A percentile compares a stretch with the other conserved stretches of the same genome.
Conservation (phyloP, 164 flowering plant species). For the Tetracentron sinense region DNA sequence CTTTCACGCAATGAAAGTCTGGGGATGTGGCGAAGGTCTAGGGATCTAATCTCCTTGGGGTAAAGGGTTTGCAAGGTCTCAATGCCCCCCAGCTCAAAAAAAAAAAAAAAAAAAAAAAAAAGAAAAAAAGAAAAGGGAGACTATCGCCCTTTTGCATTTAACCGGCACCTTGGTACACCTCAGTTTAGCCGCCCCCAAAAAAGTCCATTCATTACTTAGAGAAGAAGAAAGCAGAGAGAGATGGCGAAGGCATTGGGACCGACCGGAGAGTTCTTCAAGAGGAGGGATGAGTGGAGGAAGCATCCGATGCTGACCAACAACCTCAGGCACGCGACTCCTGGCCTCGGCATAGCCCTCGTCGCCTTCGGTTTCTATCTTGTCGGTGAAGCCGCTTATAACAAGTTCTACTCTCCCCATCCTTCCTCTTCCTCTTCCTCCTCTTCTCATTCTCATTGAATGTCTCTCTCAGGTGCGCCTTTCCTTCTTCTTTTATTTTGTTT, state of each 20-base stretch:
- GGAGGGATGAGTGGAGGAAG: slow-evolving; percentile 90
- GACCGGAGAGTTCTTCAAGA: slow-evolving; percentile 88
- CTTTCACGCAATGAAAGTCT: too few species aligned
- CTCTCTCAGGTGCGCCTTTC: not conserved
- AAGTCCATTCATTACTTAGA: too few species aligned
- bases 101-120: too few species aligned
- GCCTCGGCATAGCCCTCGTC: slow-evolving; percentile 76
- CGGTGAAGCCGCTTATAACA: slow-evolving; percentile 67
- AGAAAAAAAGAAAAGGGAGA: too few species aligned
- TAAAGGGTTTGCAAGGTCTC: too few species aligned
- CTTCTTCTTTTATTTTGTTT: slow-evolving; percentile 4
- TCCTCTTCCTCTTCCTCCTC: slow-evolving; percentile 16
- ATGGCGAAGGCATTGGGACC: slow-evolving; percentile 64
- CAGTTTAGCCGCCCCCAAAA: too few species aligned
- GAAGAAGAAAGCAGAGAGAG: not conserved
- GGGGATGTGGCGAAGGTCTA: too few species aligned
- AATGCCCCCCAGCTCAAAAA: too few species aligned
- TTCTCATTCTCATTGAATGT: slow-evolving; percentile 27
- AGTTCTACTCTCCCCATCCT: slow-evolving; percentile 35
- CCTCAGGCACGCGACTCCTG: slow-evolving; percentile 73
- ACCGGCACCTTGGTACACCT: too few species aligned
- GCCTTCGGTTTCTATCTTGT: slow-evolving; percentile 73
- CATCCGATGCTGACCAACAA: slow-evolving; percentile 75
- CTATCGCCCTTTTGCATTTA: too few species aligned
- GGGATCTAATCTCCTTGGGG: too few species aligned